These are phyloP conservation scores for Canariomyces notabilis DNA, from an alignment of 2,329 filamentous ascomycete genomes.

Conservation along the genomic window DNA sequence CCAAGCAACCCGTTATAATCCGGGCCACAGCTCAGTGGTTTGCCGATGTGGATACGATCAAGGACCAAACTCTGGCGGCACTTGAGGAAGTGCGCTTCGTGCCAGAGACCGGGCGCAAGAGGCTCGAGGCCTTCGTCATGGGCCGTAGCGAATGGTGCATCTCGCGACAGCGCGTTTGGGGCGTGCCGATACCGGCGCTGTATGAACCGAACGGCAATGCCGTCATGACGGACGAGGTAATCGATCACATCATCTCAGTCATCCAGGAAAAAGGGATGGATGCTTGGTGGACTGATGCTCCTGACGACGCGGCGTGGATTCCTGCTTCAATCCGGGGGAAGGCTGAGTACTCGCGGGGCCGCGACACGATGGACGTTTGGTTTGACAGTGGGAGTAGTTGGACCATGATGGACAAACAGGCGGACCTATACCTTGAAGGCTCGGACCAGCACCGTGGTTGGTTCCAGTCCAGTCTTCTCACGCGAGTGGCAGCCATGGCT, in stretches of 20 bases:
- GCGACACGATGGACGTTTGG: constrained; percentile 99
- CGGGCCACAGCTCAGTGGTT: constrained; percentile 97
- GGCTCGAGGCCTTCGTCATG: constrained; percentile 80
- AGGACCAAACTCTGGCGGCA: constrained; percentile 63
- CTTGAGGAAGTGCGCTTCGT: constrained; percentile 72
- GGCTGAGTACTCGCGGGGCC: constrained; percentile 65
- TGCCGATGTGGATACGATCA: constrained; percentile 81
- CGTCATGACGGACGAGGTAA: constrained; percentile 71
- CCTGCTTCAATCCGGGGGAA: constrained; percentile 53
- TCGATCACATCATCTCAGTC: constrained; percentile 77
- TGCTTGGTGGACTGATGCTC: constrained; percentile 85
- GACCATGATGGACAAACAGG: constrained; percentile 55
- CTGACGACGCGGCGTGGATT: constrained; percentile 74
- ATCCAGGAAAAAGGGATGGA: constrained; percentile 77
- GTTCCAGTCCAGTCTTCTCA: constrained; percentile 96
- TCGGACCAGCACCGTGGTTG: constrained; percentile 95
- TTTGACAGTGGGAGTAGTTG: constrained; percentile 97
- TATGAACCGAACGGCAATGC: constrained; percentile 70
- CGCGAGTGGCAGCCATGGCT: constrained; percentile 64
- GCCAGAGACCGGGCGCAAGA: constrained; percentile 65
- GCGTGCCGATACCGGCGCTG: constrained; percentile 88
- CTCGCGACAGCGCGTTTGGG: constrained; percentile 91
- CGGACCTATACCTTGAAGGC: constrained; percentile 90
- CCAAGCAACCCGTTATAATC: constrained; percentile 86
- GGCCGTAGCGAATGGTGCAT: constrained; percentile 96